Conservation (phyloP, 2,329 filamentous ascomycete species). For the Pseudogymnoascus sp. region DNA sequence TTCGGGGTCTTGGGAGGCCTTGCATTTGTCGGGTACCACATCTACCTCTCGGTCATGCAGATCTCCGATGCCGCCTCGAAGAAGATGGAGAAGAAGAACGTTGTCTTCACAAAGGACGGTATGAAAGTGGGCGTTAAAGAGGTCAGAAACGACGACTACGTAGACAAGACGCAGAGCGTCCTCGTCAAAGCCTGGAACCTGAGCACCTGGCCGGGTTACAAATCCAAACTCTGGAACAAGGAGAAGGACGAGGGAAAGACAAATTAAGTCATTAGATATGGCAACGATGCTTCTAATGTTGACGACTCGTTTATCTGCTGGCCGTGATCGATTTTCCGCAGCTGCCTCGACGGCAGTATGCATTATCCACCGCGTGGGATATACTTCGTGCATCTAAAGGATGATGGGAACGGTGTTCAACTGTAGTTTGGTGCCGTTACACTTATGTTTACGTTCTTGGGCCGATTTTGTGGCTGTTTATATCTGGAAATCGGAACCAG, state of each 20-base stretch:
- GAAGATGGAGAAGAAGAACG: constrained; percentile 67
- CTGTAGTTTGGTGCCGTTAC: background rate
- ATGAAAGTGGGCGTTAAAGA: constrained; percentile 64
- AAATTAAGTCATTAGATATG: constrained; percentile 18
- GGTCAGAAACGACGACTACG: constrained; percentile 58
- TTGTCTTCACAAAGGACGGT: constrained; percentile 68
- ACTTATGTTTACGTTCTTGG: background rate
- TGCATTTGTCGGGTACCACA: constrained; percentile 62
- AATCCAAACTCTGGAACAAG: constrained; percentile 31
- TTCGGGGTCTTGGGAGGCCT: constrained; percentile 47
- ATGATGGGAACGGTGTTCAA: background rate
- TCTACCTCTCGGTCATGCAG: constrained; percentile 60
- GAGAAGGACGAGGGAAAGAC: constrained; percentile 25
- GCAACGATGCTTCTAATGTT: background rate
- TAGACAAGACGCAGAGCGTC: constrained; percentile 63
- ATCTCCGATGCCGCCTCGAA: constrained; percentile 57
- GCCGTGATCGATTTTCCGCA: background rate
- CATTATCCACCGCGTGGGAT: background rate
- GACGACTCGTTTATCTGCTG: background rate
- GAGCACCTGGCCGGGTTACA: constrained; percentile 28
- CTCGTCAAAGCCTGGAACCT: constrained; percentile 60
- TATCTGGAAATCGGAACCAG: background rate
- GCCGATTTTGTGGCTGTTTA: constrained; percentile 4
- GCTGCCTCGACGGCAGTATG: background rate
- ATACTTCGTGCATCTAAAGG: background rate